Evolutionary conservation across 352 stramenopile species (phyloP).

Genomic region (Pythium aristosporum): DNA sequence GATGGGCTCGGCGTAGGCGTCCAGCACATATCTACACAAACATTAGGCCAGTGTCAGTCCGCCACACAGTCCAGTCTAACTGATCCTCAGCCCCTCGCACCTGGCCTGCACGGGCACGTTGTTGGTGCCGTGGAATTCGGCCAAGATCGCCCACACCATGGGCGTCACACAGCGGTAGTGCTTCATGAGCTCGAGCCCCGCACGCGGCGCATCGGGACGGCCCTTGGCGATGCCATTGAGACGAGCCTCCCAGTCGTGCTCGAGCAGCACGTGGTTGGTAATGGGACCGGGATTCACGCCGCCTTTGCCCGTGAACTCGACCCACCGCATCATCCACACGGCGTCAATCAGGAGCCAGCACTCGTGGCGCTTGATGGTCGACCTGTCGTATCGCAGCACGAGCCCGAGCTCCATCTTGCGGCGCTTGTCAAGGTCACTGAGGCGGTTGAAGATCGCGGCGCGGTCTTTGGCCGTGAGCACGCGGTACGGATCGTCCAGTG

Average conservation of each 20-base stretch:
- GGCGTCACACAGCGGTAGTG: slow-evolving; percentile 73
- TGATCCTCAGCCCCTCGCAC: neutral
- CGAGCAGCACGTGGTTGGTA: slow-evolving; percentile 59
- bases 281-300: slow-evolving; percentile 60
- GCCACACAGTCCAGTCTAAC: too few relatives aligned
- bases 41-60: neutral
- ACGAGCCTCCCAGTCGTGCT: slow-evolving; percentile 35
- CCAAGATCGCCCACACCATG: slow-evolving; percentile 76
- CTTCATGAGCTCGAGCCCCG: slow-evolving; percentile 42
- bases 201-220: slow-evolving; percentile 39
- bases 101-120: slow-evolving; percentile 40
- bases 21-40: slow-evolving; percentile 39
- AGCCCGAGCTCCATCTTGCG: slow-evolving; percentile 64
- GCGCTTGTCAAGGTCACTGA: slow-evolving; percentile 50
- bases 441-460: slow-evolving; percentile 19
- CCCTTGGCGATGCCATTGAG: slow-evolving; percentile 33
- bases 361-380: slow-evolving; percentile 52
- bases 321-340: slow-evolving; percentile 65
- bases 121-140: slow-evolving; percentile 55
- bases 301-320: slow-evolving; percentile 49
- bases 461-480: slow-evolving; percentile 8
- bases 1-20: slow-evolving; percentile 45
- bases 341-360: slow-evolving; percentile 76
- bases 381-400: slow-evolving; percentile 62
- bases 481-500: slow-evolving; percentile 1